Evolutionary conservation across 2,329 filamentous ascomycete genomes (phyloP).

Genomic region (Cephalotrichum gorgonifer): DNA sequence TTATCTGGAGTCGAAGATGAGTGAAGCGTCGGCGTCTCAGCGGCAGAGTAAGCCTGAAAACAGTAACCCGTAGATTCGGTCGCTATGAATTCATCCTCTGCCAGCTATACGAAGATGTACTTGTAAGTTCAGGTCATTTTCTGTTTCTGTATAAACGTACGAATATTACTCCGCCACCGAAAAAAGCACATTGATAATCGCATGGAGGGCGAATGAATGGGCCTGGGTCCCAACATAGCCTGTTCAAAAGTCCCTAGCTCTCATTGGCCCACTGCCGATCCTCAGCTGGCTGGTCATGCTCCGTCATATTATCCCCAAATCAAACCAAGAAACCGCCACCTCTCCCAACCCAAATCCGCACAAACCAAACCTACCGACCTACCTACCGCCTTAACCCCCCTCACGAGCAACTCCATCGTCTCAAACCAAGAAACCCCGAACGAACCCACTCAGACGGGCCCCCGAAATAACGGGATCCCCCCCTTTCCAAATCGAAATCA

Average conservation of each 20-base stretch:
- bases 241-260: not conserved
- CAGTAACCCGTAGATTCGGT: no score
- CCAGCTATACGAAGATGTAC: no score
- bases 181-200: no score
- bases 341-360: not conserved
- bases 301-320: not conserved
- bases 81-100: no score
- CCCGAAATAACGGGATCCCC: not conserved
- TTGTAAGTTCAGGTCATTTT: no score
- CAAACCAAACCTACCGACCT: not conserved
- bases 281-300: not conserved
- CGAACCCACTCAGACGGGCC: no score
- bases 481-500: not conserved
- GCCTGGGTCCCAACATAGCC: not conserved
- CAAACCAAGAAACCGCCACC: not conserved
- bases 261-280: not conserved
- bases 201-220: not conserved
- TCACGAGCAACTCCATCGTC: not conserved
- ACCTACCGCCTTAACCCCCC: not conserved
- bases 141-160: no score
- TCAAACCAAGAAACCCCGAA: not conserved
- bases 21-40: not conserved
- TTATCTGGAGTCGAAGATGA: no score
- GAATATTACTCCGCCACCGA: no score
- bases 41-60: not conserved